phyloP scores from a whole-genome alignment of 164 flowering plant species.

The Piper betle region DNA sequence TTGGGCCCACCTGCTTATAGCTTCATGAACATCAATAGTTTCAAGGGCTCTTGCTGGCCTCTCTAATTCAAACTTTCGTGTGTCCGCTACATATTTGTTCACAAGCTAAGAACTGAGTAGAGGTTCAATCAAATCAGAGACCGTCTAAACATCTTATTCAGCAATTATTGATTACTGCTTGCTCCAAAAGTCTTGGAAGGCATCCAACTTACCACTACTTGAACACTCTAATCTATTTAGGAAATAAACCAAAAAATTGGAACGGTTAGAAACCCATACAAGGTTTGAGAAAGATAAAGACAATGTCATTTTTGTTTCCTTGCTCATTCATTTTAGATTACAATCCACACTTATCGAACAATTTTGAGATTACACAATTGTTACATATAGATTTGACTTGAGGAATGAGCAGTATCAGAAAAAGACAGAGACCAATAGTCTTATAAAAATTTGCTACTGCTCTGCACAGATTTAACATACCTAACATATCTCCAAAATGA shows the following conservation, averaged over 20 bases:
- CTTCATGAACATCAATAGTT: slow-evolving; percentile 46
- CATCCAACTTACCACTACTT: slow-evolving; percentile 72
- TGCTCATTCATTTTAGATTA: no score
- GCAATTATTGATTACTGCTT: slow-evolving; percentile 59
- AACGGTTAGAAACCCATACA: background rate
- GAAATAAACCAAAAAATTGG: background rate
- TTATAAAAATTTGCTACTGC: no score
- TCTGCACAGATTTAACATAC: no score
- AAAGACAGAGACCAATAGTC: no score
- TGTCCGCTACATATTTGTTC: slow-evolving; percentile 52
- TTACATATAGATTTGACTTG: no score
- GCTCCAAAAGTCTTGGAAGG: slow-evolving; percentile 53
- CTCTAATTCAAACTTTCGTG: slow-evolving; percentile 46
- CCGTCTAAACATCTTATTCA: slow-evolving; percentile 62
- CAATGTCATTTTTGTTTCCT: no score
- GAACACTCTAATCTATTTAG: slow-evolving; percentile 86
- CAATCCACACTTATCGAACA: no score
- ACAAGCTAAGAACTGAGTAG: slow-evolving; percentile 48
- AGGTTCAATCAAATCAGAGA: slow-evolving; percentile 33
- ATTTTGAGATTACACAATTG: no score
- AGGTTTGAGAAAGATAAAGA: background rate
- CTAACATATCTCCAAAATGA: no score
- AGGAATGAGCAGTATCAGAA: no score
- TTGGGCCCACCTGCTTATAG: slow-evolving; percentile 59
- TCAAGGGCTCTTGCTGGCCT: slow-evolving; percentile 29